Evolutionary conservation across 2,329 filamentous ascomycete genomes (phyloP), one percentile per base, ranked within the genome.

Genomic region (Fusarium nisikadoi): DNA sequence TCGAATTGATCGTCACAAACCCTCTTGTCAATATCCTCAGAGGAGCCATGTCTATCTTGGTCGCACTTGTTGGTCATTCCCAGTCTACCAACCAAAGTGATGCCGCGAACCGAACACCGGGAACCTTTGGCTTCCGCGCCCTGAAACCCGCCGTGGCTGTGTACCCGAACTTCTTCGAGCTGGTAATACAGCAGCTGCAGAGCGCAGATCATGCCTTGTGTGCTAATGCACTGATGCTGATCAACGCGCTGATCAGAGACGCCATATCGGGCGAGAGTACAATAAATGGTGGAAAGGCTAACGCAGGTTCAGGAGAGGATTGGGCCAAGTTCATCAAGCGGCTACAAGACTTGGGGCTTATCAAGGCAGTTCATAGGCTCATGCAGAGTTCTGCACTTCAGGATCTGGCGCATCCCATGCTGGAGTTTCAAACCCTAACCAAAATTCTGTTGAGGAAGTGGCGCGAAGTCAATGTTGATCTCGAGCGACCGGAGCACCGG

Each of bases 311-410:
- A 38, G 77, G 80, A 19, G 91, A 93, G 68, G 95, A 98, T 77
- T 98, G 96, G 95, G 93, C 94, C 53, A 96, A 93, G 77, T 97
- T 98, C 77, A 95, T 99, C 81, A 97, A 97, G 84, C 88, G 91
- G 72, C 83, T 99, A 73, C 96, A 98, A 81, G 95, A 98, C 82
- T 84, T 98, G 35, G 96, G 95, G 2, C 90, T 98, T 42, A 97
- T 98, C 73, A 94, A 94, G 81, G 93, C 94, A 14, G 95, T 97
- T 19, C 98, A 94, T 81, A 90, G 90, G 72, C 88, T 99, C 62
- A 98, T 98, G 94, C 95, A 97, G 83, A 95, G 95, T 77, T 95
- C 94, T 33, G 92, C 94, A 4, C 86, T 98, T 71, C 94, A 97
- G 76, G 96, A 99, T 81, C 85, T 97, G 60, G 94, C 94, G 16